Evolutionary conservation across 192 early-diverging fungal genomes (phyloP), one percentile per base, ranked within the genome.

Genomic region (Borealophlyctis nickersoniae): DNA sequence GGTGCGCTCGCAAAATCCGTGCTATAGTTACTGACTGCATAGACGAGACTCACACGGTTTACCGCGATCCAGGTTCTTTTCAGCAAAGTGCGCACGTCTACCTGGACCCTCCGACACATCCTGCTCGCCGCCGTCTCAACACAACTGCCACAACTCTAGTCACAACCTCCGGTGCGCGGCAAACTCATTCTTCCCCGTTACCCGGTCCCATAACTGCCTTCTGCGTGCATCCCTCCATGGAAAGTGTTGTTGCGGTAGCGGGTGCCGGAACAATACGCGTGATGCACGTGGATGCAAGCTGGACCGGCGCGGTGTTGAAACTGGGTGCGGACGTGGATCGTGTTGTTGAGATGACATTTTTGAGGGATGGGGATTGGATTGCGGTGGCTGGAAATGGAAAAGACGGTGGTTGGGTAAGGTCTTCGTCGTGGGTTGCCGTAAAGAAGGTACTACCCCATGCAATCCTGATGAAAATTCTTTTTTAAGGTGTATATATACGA

Each of bases 381-480:
- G 24, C 32, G 2, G 55, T 67, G 3, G 69, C 57, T 26, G 69
- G 36, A 1, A 65, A 65, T 34, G 26, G 57, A 48, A 39, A 68
- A n/a, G 39, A 63, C 30, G 54, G 56, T 28, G 59, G 59, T 14
- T 45, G 58, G 58, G 67, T 69, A 67, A 65, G 14, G n/a, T 63
- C 19, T 22, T 16, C 61, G 9, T 56, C 57, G 32, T 1, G 13
- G 52, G n/a, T n/a, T n/a, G n/a, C n/a, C n/a, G n/a, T n/a, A n/a
- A n/a, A n/a, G n/a, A n/a, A n/a, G n/a, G n/a, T n/a, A 28, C 0
- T 11, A 61, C 1, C 24, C n/a, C 3, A 52, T 35, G 16, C n/a
- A 1, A 14, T 0, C 0, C 36, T 2, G 19, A 19, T 26, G 33
- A 30, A 26, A 49, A 36, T 67, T 65, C 7, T 27, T 63, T 2